Evolutionary conservation across 1,284 basidiomycete species (phyloP), one percentile per base, ranked within the genome.

Genomic region (Moesziomyces sp.): DNA sequence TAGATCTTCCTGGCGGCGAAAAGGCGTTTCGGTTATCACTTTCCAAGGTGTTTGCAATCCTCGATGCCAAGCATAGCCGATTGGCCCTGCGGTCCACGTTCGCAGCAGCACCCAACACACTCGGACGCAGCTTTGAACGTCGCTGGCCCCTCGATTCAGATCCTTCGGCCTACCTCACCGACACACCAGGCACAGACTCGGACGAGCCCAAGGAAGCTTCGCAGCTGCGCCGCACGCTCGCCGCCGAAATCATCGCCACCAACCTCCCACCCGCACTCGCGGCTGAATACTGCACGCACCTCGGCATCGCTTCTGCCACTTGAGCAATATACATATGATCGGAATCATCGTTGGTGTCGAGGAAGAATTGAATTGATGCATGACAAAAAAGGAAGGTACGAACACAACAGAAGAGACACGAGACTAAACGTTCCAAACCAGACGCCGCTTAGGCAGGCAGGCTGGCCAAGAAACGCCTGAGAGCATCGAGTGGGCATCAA

Each of bases 51-150:
- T 68, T 50, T 43, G 16, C 49, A 18, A 24, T 72, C 13, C 58
- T 77, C 26, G 60, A 62, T 42, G 19, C 6, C n/a, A 74, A 74
- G 24, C 64, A 67, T 11, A 2, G 34, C 7, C 16, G 18, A 11
- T 46, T 77, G 3, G 34, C 57, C 1, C 21, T 26, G 3, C 38
- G 51, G 38, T 50, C 57, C 5, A 71, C 64, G 5, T 74, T 77
- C 28, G 50, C 49, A 6, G 44, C 51, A 3, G 50, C 75, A 6
- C 67, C 75, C 18, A 71, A 70, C 35, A 69, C 65, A 7, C 59
- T 77, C 3, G 67, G 63, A 0, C 40, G 71, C 2, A 53, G 28
- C 23, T 74, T 71, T 18, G 68, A 74, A 44, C 60, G 75, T 3
- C 51, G 64, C 16, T 67, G 72, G 60, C 52, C 49, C 3, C 38